Conservation (phyloP, 1,284 basidiomycete species). For the Cryptococcus neoformans region DNA sequence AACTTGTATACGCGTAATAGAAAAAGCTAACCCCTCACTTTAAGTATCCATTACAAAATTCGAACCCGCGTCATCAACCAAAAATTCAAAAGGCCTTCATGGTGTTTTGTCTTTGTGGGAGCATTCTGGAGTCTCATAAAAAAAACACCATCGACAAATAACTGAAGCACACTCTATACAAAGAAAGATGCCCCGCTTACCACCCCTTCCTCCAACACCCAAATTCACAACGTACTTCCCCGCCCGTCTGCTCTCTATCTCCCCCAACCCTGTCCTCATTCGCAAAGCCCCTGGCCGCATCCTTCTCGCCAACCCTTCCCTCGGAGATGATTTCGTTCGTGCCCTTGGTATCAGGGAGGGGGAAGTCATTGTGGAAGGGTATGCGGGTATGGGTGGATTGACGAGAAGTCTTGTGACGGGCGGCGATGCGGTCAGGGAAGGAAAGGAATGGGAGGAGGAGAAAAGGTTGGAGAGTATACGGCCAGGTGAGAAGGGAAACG, state of each 20-base stretch:
- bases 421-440: conserved; percentile 15
- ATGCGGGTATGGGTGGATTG: conserved; percentile 25
- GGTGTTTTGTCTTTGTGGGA: too few relatives aligned
- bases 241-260: conserved; percentile 9
- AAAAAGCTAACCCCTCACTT: too few relatives aligned
- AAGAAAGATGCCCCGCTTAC: conserved; percentile 25
- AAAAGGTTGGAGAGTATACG: neutral
- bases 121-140: too few relatives aligned
- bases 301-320: conserved; percentile 20
- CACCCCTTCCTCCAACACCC: conserved; percentile 27
- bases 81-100: too few relatives aligned
- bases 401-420: conserved; percentile 36
- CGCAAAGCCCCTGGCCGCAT: conserved; percentile 19
- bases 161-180: neutral
- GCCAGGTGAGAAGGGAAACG: neutral
- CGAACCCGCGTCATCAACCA: too few relatives aligned
- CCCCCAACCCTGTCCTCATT: conserved; percentile 8
- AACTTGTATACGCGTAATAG: too few relatives aligned
- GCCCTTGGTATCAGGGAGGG: conserved; percentile 24
- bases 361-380: conserved; percentile 41
- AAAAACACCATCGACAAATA: neutral
- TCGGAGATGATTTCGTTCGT: conserved; percentile 34
- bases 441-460: conserved; percentile 1
- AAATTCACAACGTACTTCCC: conserved; percentile 20
- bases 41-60: too few relatives aligned